A percentile compares a stretch with the other conserved stretches of the same genome.
These are phyloP conservation scores for Agrostemma githago DNA, from an alignment of 148 eudicot species.

Conservation along the genomic window DNA sequence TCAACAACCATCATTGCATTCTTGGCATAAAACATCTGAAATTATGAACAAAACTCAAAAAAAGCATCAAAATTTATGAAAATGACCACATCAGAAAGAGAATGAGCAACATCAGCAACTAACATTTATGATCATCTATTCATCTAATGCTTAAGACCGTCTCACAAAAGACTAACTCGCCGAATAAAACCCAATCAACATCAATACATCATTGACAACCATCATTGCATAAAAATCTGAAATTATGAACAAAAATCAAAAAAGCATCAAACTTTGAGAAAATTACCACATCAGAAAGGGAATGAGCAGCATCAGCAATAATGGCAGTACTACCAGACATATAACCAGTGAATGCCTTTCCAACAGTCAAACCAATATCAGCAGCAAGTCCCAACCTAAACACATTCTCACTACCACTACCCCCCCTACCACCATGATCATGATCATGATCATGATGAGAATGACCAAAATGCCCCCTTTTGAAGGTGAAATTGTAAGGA, in stretches of 20 bases:
- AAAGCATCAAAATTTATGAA: neutral
- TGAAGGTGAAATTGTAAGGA: conserved; percentile 37
- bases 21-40: neutral
- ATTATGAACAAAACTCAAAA: neutral
- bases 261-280: neutral
- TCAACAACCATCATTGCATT: neutral
- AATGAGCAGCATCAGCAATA: conserved; percentile 97
- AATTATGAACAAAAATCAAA: neutral
- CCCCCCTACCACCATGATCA: conserved; percentile 19
- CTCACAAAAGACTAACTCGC: neutral
- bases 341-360: conserved; percentile 82
- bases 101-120: conserved; percentile 99
- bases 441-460: conserved; percentile 41
- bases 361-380: conserved; percentile 70
- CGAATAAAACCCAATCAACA: neutral
- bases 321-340: conserved; percentile 90
- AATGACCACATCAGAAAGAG: conserved; percentile 90
- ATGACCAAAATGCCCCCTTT: conserved; percentile 75
- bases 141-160: no score
- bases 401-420: conserved; percentile 57
- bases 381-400: conserved; percentile 87
- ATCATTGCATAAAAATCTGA: neutral
- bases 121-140: no score
- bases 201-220: neutral
- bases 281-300: conserved; percentile 90